Evolutionary conservation across 225 moss, liverwort and hornwort genomes (phyloP).

Genomic region (Thuidium tamariscinum): DNA sequence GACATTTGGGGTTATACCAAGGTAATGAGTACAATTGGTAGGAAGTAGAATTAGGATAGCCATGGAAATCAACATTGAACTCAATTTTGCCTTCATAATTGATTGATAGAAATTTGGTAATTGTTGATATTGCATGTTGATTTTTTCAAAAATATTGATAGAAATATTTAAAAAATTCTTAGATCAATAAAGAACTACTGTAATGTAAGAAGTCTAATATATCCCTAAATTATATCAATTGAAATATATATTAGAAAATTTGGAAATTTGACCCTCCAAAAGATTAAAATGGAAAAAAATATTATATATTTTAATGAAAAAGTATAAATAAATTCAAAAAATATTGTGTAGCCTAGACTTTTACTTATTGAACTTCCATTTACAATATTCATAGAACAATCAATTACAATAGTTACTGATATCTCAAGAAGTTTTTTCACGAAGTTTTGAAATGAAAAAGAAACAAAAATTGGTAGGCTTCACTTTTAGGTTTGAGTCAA

Average conservation of each 20-base stretch:
- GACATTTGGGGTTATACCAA: too few species aligned
- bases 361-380: too few species aligned
- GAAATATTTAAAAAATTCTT: background rate
- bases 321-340: rapidly evolving
- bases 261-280: too few species aligned
- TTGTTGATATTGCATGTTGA: background rate
- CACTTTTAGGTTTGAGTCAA: background rate
- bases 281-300: too few species aligned
- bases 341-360: too few species aligned
- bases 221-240: background rate
- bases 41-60: too few species aligned
- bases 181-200: background rate
- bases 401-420: too few species aligned
- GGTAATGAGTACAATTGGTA: too few species aligned
- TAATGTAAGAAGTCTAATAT: background rate
- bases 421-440: too few species aligned
- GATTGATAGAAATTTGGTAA: background rate
- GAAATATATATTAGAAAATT: background rate
- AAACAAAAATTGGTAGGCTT: background rate
- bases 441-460: background rate
- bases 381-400: too few species aligned
- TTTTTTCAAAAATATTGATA: background rate
- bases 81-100: background rate
- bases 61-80: background rate
- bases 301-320: too few species aligned